Percentiles rank a stretch among this genome's conserved stretches.
These are phyloP conservation scores for Fusarium luffae DNA, from an alignment of 2,329 filamentous ascomycete species.

Conservation along the genomic window DNA sequence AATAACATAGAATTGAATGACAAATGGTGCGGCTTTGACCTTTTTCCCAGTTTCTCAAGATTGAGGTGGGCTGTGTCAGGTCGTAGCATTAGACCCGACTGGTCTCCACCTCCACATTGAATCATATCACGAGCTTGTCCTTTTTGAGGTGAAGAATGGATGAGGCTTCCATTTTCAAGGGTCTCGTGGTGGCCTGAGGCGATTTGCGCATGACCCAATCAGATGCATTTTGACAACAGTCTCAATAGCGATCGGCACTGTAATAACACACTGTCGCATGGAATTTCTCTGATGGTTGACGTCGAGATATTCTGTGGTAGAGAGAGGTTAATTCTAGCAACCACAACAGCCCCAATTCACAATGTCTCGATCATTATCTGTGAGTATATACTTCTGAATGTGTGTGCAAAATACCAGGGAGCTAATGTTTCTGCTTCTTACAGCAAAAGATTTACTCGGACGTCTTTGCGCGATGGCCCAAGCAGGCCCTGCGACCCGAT, in stretches of 20 bases:
- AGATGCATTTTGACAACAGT: conserved; percentile 24
- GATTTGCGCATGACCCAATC: conserved; percentile 34
- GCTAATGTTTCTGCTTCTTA: neutral
- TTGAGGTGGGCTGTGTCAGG: conserved; percentile 34
- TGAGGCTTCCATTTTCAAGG: conserved; percentile 33
- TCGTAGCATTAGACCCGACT: conserved; percentile 2
- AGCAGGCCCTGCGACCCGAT: conserved; percentile 71
- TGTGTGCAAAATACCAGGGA: too few relatives aligned
- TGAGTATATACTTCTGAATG: conserved; percentile 18
- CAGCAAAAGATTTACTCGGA: conserved; percentile 54
- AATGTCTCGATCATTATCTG: conserved; percentile 52
- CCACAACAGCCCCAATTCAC: conserved; percentile 32
- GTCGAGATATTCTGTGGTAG: conserved; percentile 33
- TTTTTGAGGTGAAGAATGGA: conserved; percentile 20
- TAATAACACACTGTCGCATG: conserved; percentile 25
- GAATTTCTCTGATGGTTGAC: conserved; percentile 46
- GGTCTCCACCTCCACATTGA: conserved; percentile 36
- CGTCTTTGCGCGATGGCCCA: conserved; percentile 67
- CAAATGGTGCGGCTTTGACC: neutral
- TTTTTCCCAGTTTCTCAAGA: conserved; percentile 1
- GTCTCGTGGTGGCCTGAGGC: conserved; percentile 38
- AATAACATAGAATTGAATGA: conserved; percentile 18
- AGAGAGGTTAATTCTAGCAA: conserved; percentile 12
- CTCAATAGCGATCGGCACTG: neutral
- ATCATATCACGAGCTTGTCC: conserved; percentile 31